Evolutionary conservation across 495 filamentous ascomycete genomes (phyloP).

Genomic region (Schizothecium vesticola): DNA sequence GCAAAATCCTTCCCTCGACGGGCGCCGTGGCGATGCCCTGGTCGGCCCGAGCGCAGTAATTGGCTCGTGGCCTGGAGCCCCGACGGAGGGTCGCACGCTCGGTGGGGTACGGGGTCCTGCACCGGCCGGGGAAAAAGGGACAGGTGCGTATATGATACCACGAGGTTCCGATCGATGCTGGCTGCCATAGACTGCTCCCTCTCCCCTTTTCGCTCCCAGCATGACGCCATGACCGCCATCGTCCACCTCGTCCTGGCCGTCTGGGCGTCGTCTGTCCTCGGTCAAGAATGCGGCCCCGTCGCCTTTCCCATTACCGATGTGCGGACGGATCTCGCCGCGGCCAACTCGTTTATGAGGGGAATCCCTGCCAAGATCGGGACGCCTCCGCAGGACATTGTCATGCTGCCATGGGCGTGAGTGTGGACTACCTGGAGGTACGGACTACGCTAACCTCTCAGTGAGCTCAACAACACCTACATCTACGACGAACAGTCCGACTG

Average conservation of each 20-base stretch:
- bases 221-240: neutral
- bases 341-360: slow-evolving; percentile 21
- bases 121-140: neutral
- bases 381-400: slow-evolving; percentile 17
- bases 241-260: neutral
- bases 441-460: neutral
- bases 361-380: slow-evolving; percentile 18
- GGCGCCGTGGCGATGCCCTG: too few species aligned
- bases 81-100: neutral
- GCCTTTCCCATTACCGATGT: slow-evolving; percentile 19
- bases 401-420: slow-evolving; percentile 22
- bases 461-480: slow-evolving; percentile 24
- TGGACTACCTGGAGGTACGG: neutral
- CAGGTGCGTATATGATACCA: neutral
- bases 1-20: neutral
- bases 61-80: neutral
- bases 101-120: neutral
- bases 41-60: neutral
- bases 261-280: neutral
- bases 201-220: neutral
- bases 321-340: slow-evolving; percentile 10
- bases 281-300: neutral
- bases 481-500: slow-evolving; percentile 21
- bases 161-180: neutral
- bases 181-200: neutral